Base-by-base conservation (phyloP, 1,284 basidiomycete genomes). In the Salmacisia buchloeana region DNA sequence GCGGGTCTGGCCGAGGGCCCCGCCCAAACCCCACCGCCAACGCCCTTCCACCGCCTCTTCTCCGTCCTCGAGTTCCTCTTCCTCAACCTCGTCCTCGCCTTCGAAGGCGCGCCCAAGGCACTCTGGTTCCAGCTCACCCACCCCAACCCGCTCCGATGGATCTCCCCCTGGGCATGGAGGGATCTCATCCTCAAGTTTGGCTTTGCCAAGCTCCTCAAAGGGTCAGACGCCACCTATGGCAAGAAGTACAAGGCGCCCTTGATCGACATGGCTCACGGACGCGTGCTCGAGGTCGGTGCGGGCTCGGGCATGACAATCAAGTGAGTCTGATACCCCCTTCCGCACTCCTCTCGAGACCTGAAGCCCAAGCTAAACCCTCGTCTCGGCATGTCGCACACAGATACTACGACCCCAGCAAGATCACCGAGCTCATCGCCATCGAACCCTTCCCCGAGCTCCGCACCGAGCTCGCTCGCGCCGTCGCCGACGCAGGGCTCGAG, bases 261-360 rank as follows among this genome's bases (percentile, higher is more conserved):
- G 4, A 54, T 75, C 25, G 39, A 15, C 1, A n/a, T 54, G 1
- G 73, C 73, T 15, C 57, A 65, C 23, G 73, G 73, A 1, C 54
- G 61, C 0, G 68, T 74, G 10, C 62, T 75, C 34, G 73, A 75
- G 52, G 59, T 75, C 29, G 73, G 73, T 18, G 73, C 73, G 1
- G 73, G 73, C 2, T 60, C 65, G 0, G 73, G 73, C 0, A 52
- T 65, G 27, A 66, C 64, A 6, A 57, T 72, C 2, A 63, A 63
- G 23, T 54, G 49, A 33, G 27, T 54, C 29, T 33, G 23, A 3
- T 2, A 38, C 15, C 7, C 15, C 35, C 35, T 7, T 38, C 7
- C 35, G 35, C 35, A 9, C 35, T 15, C 15, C 35, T 7, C 35
- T 9, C 7, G 35, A 38, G 7, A 38, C 12, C 10, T 38, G 1